Evolutionary conservation across 345 rosid species (phyloP).

Genomic region (Citrus glauca): DNA sequence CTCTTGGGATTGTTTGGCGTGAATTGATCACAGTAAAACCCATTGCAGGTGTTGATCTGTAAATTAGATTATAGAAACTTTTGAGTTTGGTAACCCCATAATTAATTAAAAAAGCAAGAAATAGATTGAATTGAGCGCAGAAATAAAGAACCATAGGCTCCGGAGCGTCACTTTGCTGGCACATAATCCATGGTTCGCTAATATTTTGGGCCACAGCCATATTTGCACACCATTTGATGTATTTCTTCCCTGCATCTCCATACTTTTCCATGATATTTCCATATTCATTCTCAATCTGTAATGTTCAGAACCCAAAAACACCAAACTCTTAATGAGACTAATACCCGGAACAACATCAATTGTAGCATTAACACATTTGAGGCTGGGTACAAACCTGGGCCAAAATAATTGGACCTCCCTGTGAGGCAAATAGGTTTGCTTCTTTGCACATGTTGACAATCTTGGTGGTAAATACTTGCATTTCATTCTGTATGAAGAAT

Average conservation of each 20-base stretch:
- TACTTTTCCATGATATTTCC: conserved; percentile 17
- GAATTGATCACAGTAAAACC: conserved; percentile 34
- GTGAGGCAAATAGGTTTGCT: conserved; percentile 58
- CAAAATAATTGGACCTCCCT: conserved; percentile 60
- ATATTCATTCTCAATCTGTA: conserved; percentile 32
- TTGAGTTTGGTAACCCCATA: no score
- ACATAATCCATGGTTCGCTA: conserved; percentile 28
- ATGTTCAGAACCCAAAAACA: not conserved
- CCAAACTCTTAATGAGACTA: no score
- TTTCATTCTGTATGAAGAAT: conserved; percentile 16
- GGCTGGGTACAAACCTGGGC: conserved; percentile 37
- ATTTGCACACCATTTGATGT: conserved; percentile 21
- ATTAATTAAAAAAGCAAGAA: not conserved
- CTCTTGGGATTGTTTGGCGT: conserved; percentile 26
- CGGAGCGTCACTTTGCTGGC: conserved; percentile 26
- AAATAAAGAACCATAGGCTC: conserved; percentile 10
- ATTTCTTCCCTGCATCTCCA: conserved; percentile 22
- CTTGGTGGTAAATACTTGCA: conserved; percentile 26
- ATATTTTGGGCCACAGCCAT: conserved; percentile 24
- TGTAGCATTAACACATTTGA: no score
- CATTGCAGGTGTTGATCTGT: conserved; percentile 41
- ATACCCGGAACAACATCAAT: no score
- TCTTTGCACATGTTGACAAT: conserved; percentile 43
- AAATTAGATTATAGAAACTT: no score
- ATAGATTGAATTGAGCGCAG: not conserved